phyloP scores from a whole-genome alignment of 176 grass and related monocot genomes.

The Echinochloa phyllopogon region DNA sequence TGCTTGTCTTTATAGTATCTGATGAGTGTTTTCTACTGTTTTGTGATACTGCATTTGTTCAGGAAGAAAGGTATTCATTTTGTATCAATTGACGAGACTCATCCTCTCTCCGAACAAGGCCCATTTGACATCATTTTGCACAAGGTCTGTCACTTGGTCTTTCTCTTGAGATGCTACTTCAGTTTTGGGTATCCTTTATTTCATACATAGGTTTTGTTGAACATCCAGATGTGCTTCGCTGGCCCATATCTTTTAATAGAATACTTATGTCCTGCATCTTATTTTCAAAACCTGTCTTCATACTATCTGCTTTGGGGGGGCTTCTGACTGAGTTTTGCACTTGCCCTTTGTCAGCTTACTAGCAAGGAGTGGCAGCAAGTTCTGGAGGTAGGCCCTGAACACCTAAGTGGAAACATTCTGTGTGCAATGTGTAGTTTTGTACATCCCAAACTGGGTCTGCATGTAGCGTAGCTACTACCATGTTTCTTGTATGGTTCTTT shows the following conservation, averaged over 20 bases:
- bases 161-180: conserved; percentile 8
- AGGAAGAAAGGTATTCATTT: conserved; percentile 92
- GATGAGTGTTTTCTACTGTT: neutral
- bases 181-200: neutral
- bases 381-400: conserved; percentile 61
- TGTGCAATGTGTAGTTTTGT: neutral
- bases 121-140: conserved; percentile 92
- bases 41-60: conserved; percentile 25
- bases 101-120: conserved; percentile 74
- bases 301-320: neutral
- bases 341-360: conserved; percentile 54
- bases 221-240: conserved; percentile 8
- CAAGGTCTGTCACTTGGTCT: conserved; percentile 52
- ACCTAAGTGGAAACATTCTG: conserved; percentile 7
- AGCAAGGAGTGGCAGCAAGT: conserved; percentile 75
- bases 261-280: neutral
- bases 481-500: conserved; percentile 5
- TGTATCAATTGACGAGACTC: conserved; percentile 62
- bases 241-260: neutral
- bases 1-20: neutral
- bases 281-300: neutral
- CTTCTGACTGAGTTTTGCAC: conserved; percentile 36
- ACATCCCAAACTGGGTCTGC: neutral
- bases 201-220: conserved; percentile 1
- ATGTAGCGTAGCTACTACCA: conserved; percentile 1